Base-by-base conservation (phyloP, 306 rosid species). In the Glycyrrhiza uralensis region DNA sequence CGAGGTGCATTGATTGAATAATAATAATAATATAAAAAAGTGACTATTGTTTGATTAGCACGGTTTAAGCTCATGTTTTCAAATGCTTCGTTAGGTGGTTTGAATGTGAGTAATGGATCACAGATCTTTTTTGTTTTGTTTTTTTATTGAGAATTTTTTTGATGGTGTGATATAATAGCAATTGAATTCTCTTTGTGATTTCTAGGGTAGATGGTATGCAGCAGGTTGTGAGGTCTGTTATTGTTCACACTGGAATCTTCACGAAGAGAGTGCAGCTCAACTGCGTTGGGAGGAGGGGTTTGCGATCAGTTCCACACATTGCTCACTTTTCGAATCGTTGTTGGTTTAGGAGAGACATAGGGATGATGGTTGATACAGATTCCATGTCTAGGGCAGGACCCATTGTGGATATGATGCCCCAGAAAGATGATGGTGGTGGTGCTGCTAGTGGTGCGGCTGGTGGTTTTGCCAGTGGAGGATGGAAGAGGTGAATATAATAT, bases 351-450 rank as follows among this genome's bases (percentile, higher is more conserved):
- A 71, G 71, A 3, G 71, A 42, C 49, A 54, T 69, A 76, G 83
- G 85, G 87, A 89, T 87, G 96, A 92, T 92, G 98, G 89, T 87
- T 46, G 94, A 89, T 81, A 64, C 90, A 2, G 87, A 87, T 45
- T 81, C 83, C 23, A 65, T 80, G 6, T 85, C 80, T 10, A 80
- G 85, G 74, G 84, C 79, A 0, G 85, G 84, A n/a, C 57, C 85
- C 19, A 8, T 68, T 66, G 66, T 82, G 51, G 89, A 85, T 77
- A 71, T 49, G 57, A 42, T 77, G 30, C 72, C 85, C 1, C 88
- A 78, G 71, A 92, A 89, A 81, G 89, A 92, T 36, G 94, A 83
- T 30, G 89, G 79, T 72, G 85, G 86, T 80, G 24, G 54, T 85
- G 85, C n/a, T n/a, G n/a, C 65, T 80, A 52, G 52, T 69, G 33